Base-by-base conservation (phyloP, 352 stramenopile species). In the Pythium apleroticum region DNA sequence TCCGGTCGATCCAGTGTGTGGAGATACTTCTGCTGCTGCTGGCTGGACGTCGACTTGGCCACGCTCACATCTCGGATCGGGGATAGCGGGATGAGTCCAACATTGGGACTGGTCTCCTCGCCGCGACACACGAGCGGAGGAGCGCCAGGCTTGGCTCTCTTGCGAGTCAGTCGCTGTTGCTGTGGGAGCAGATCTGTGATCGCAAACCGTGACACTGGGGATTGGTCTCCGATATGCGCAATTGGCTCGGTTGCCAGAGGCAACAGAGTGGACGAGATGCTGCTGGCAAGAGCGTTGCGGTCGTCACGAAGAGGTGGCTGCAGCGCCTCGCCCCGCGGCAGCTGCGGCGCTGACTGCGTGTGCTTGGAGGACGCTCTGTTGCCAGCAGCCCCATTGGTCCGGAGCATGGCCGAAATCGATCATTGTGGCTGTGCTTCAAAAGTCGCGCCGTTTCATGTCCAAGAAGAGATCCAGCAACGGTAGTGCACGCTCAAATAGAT, bases 1-100 rank as follows among this genome's bases (percentile, higher is more conserved):
- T 92, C 81, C 1, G 83, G 72, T 6, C 63, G 56, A 0, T 86
- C 71, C 3, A 90, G 56, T 0, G 61, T 48, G 1, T 75, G 60
- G 0, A 84, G 55, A 55, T 88, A 90, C 17, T 65, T 48, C 31
- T 59, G 46, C 27, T 54, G 56, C 17, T 63, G 27, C 22, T 54
- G 56, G 27, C 14, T 35, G 11, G 22, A 25, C 4, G 19, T 25
- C 5, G 4, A 35, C 30, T 50, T 45, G 54, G 17, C n/a, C 37
- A 17, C 35, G 17, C 35, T 50, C 9, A 14, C 35, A 24, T 46
- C 11, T 20, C 60, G 66, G 49, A 68, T 64, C 7, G 66, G 60
- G 10, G 59, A 68, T 2, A 72, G 25, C 9, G 59, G 66, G 3
- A 68, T 17, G 5, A 65, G 52, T 22, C 25, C 30, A 9, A 5